Conservation (phyloP, 371 early-diverging fungal species). For the Umbelopsis sp. region DNA sequence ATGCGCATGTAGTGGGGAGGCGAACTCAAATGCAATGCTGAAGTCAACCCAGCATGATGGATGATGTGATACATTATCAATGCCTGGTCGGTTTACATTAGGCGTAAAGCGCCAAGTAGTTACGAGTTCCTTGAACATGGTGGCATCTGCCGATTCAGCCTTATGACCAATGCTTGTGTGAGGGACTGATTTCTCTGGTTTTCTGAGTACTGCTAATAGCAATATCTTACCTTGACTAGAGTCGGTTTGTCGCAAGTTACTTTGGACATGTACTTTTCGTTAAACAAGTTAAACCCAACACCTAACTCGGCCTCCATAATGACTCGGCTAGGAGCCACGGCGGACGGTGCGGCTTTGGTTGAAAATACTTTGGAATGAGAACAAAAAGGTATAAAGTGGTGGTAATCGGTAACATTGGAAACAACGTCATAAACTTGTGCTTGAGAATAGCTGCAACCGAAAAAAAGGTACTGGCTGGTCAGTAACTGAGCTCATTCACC, state of each 20-base stretch:
- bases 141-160: constrained; percentile 71
- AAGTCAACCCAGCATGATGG: constrained; percentile 73
- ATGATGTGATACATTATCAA: constrained; percentile 41
- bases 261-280: constrained; percentile 76
- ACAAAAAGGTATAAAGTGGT: constrained; percentile 82
- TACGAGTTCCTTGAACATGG: constrained; percentile 67
- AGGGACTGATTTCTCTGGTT: neutral
- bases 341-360: constrained; percentile 22
- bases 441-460: constrained; percentile 62
- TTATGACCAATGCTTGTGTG: constrained; percentile 21
- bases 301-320: constrained; percentile 72
- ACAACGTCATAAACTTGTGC: constrained; percentile 76
- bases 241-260: constrained; percentile 68
- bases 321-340: constrained; percentile 11
- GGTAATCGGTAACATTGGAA: constrained; percentile 75
- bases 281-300: constrained; percentile 74
- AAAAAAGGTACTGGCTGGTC: constrained; percentile 1
- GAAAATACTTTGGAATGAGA: constrained; percentile 63
- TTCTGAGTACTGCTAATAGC: constrained; percentile 18
- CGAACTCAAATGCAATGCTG: constrained; percentile 78
- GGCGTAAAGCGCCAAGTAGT: constrained; percentile 76
- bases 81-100: constrained; percentile 35
- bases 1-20: constrained; percentile 75
- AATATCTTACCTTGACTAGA: constrained; percentile 46
- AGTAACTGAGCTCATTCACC: neutral